Evolutionary conservation across 2,329 filamentous ascomycete species (phyloP), one percentile per base, ranked within the genome.

Genomic region (Ophiostoma sp.): DNA sequence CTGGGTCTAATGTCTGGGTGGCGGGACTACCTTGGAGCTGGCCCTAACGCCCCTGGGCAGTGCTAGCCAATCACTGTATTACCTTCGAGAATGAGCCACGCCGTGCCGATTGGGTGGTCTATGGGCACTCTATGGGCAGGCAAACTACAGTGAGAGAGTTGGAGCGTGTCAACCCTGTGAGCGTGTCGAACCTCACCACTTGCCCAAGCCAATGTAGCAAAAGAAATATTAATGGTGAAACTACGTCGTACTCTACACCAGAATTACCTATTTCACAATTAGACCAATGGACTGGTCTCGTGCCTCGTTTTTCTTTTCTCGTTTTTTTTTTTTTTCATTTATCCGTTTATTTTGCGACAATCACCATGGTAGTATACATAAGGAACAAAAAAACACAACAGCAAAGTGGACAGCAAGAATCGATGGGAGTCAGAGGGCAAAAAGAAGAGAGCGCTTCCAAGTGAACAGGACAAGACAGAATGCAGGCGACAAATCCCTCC

Each of bases 291-390:
- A 8, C 19, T 17, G 36, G 15, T 25, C 12, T 66, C 61, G 22
- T 28, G 61, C 36, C 19, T 45, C n/a, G 22, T 15, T 33, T 4
- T 48, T 68, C 45, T 48, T 68, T 3, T 3, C 3, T 8, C 63
- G 12, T 66, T 33, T 4, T 48, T 68, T 64, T 48, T 68, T 3
- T 3, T 4, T 8, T 42, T 45, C n/a, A 22, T 25, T 45, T 66
- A 22, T 31, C 17, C 64, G 17, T 68, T 50, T 2, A 31, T 68
- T 64, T 48, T 68, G 42, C 25, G 42, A 50, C 19, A 36, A 55
- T 25, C 48, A n/a, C 31, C 36, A 69, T 69, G 66, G 48, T 55
- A 55, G 31, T 55, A 69, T 69, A 69, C 66, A 69, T 69, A 36
- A 36, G 48, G 12, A 55, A 55, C 25, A 55, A 36, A 39, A 39